phyloP scores from a whole-genome alignment of 208 protist species.

The Paratrypanosoma confusum region DNA sequence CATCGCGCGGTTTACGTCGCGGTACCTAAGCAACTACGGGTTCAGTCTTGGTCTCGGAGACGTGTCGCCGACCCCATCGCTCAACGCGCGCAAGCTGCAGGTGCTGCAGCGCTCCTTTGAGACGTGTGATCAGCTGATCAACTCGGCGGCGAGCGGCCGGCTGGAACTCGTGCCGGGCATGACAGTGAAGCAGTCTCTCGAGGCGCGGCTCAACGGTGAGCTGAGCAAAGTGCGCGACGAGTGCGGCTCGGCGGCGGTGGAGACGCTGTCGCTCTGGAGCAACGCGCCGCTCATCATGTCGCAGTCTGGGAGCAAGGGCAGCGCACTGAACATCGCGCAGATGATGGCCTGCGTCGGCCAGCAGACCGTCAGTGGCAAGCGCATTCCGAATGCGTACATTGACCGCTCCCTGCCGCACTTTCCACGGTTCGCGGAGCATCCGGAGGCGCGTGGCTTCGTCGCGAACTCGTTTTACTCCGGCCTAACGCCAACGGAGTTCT shows the following conservation, averaged over 20 bases:
- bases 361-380: slow-evolving; percentile 96
- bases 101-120: slow-evolving; percentile 91
- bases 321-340: slow-evolving; percentile 99
- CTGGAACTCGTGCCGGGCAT: slow-evolving; percentile 92
- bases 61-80: slow-evolving; percentile 84
- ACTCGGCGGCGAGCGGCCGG: slow-evolving; percentile 83
- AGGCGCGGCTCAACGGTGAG: slow-evolving; percentile 90
- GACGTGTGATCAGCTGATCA: slow-evolving; percentile 88
- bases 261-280: slow-evolving; percentile 81
- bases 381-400: slow-evolving; percentile 97
- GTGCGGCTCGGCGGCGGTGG: slow-evolving; percentile 93
- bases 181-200: slow-evolving; percentile 90
- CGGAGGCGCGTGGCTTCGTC: slow-evolving; percentile 97
- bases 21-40: slow-evolving; percentile 93
- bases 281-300: slow-evolving; percentile 99
- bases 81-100: slow-evolving; percentile 86
- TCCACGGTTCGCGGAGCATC: slow-evolving; percentile 61
- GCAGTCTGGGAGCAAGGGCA: slow-evolving; percentile 95
- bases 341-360: slow-evolving; percentile 99
- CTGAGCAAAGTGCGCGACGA: slow-evolving; percentile 97
- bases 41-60: slow-evolving; percentile 99
- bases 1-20: slow-evolving; percentile 90
- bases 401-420: slow-evolving; percentile 99
- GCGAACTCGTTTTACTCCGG: slow-evolving; percentile 98
- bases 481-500: slow-evolving; percentile 98